These are phyloP conservation scores for Stemphylium beticola DNA, from an alignment of 2,329 filamentous ascomycete species.

Conservation along the genomic window DNA sequence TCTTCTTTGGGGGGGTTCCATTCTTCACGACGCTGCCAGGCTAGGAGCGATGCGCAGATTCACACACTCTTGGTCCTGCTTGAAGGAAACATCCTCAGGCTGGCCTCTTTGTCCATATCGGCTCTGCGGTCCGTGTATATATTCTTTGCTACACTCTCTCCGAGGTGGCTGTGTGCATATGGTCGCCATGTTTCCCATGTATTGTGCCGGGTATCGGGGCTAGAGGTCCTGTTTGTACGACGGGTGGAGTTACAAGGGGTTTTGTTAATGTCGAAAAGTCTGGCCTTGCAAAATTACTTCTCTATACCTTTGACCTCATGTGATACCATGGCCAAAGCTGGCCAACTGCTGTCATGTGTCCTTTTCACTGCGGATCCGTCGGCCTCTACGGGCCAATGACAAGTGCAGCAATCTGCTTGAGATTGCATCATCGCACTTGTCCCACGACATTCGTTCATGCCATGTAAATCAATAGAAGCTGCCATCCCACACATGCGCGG, in stretches of 20 bases:
- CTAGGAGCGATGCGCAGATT: conserved; percentile 20
- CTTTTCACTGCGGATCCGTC: too few species aligned
- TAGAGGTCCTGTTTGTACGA: conserved; percentile 8
- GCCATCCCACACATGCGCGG: too few species aligned
- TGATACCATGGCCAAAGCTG: not conserved
- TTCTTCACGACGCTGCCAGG: conserved; percentile 22
- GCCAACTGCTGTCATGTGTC: too few species aligned
- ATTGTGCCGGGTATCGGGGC: conserved; percentile 6
- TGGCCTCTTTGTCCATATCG: conserved; percentile 14
- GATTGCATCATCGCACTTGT: too few species aligned
- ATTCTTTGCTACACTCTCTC: conserved; percentile 7
- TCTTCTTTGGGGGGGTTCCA: conserved; percentile 1
- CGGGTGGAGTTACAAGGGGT: conserved; percentile 8
- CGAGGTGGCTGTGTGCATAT: conserved; percentile 21
- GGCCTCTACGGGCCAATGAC: too few species aligned
- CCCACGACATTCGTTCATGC: too few species aligned
- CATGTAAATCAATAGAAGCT: too few species aligned
- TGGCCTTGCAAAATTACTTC: not conserved
- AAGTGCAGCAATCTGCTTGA: too few species aligned
- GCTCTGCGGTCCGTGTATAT: conserved; percentile 21
- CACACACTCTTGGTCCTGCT: conserved; percentile 18
- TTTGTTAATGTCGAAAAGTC: conserved; percentile 22
- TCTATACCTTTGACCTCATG: too few species aligned
- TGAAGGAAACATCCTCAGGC: conserved; percentile 9
- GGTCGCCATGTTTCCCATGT: conserved; percentile 25